These are phyloP conservation scores for Elsinoe batatas DNA, from an alignment of 2,329 filamentous ascomycete genomes.

Conservation along the genomic window DNA sequence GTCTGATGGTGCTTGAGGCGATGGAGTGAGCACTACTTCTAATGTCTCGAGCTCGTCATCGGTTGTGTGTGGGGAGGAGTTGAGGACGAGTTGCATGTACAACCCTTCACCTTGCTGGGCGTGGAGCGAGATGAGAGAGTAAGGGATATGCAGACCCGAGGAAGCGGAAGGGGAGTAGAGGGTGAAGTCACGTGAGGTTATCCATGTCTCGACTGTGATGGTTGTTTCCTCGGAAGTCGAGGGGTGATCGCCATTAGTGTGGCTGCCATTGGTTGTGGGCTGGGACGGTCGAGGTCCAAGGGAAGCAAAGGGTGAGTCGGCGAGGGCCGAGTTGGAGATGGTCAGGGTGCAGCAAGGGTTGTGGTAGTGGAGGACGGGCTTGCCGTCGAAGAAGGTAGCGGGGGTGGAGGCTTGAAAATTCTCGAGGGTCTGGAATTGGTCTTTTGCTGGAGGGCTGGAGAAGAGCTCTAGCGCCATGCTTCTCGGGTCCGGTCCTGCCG, in stretches of 20 bases:
- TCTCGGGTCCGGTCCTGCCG: too few relatives aligned
- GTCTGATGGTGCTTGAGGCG: constrained; percentile 16
- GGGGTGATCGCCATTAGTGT: constrained; percentile 15
- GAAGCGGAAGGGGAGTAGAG: constrained; percentile 52
- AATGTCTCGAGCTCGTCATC: constrained; percentile 56
- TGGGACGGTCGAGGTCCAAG: constrained; percentile 39
- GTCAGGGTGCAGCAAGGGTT: constrained; percentile 48
- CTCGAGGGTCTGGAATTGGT: constrained; percentile 53
- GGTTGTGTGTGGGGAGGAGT: constrained; percentile 45
- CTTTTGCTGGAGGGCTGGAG: constrained; percentile 44
- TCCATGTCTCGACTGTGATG: constrained; percentile 16
- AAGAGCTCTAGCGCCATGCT: constrained; percentile 41
- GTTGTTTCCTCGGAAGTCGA: constrained; percentile 19
- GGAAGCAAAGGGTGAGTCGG: constrained; percentile 33
- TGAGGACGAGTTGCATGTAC: constrained; percentile 60
- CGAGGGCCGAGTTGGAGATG: constrained; percentile 46
- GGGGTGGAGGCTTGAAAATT: constrained; percentile 67
- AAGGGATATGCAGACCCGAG: constrained; percentile 59
- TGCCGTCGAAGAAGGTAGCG: constrained; percentile 58
- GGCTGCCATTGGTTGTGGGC: constrained; percentile 14
- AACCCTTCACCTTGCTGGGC: constrained; percentile 56
- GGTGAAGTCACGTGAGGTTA: constrained; percentile 42
- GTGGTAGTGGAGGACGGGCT: constrained; percentile 61
- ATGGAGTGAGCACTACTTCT: constrained; percentile 57
- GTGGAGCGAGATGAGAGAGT: constrained; percentile 65